Evolutionary conservation across 2,329 filamentous ascomycete genomes (phyloP), one percentile per base, ranked within the genome.

Genomic region (Colletotrichum horii): DNA sequence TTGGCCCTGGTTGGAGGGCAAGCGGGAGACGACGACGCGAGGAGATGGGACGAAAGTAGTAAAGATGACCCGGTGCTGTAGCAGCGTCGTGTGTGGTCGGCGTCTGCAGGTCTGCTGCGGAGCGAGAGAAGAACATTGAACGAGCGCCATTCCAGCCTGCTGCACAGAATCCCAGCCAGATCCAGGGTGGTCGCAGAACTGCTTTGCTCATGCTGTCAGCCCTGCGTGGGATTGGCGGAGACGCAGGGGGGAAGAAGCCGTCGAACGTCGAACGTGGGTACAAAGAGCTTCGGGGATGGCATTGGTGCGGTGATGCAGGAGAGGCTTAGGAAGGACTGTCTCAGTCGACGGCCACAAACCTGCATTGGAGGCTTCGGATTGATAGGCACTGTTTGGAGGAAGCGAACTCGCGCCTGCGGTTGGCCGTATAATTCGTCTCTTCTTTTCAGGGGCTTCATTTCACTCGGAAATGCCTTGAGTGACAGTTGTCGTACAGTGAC

Each of bases 171-270:
- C 58, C 66, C 71, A 70, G 34, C 60, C 28, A 24, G 34, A 24
- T 26, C 15, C 16, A 19, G 43, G 43, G 30, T 32, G 71, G 60
- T 56, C 32, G 43, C 68, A 56, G 43, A 70, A 74, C 32, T 16
- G 66, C 66, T 56, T 22, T 43, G 16, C 73, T 65, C 69, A 64
- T 73, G 73, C 64, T 43, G 56, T 73, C 70, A 73, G 74, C 74
- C 74, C 71, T 69, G 74, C 74, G 64, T 69, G 43, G 70, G 34
- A 76, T 69, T 65, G 64, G 64, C 43, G 26, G 74, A 69, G 48
- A 65, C 22, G 70, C 74, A 74, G 64, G 74, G 74, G 70, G 70
- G 38, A 52, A 28, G n/a, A 22, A 38, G 30, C 30, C 34, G 30
- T 26, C 62, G 9, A 61, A 36, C 34, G 30, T 26, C 62, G 9